Percentiles rank a stretch among this genome's conserved stretches.
Conservation (phyloP, 2,329 filamentous ascomycete species). For the Leptographium lundbergii region DNA sequence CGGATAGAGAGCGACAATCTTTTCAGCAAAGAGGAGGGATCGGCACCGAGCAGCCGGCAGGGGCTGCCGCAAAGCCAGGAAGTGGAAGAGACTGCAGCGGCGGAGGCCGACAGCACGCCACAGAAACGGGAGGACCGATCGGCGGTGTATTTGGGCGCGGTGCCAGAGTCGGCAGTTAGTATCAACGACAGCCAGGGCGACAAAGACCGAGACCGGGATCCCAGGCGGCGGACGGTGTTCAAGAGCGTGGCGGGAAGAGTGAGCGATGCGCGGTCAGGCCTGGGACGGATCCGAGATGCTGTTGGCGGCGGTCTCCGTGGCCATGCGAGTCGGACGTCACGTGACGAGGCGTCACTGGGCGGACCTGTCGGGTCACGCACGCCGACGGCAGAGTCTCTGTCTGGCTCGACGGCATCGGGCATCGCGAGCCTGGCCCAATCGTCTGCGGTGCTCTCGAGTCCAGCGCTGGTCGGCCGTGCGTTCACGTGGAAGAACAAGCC, state of each 20-base stretch:
- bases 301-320: conserved; percentile 50
- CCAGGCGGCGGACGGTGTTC: conserved; percentile 53
- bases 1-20: conserved; percentile 34
- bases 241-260: conserved; percentile 70
- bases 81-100: not conserved
- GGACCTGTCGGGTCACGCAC: conserved; percentile 15
- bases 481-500: conserved; percentile 55
- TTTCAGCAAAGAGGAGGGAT: conserved; percentile 45
- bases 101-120: not conserved
- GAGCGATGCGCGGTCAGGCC: conserved; percentile 67
- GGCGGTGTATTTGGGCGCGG: conserved; percentile 28
- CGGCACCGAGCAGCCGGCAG: conserved; percentile 29
- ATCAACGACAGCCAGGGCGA: conserved; percentile 36
- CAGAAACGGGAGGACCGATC: conserved; percentile 30
- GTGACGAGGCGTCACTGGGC: conserved; percentile 33
- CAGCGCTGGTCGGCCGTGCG: conserved; percentile 31
- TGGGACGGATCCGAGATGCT: conserved; percentile 76
- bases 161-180: conserved; percentile 32
- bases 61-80: conserved; percentile 9
- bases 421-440: conserved; percentile 24
- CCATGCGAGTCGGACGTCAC: conserved; percentile 41
- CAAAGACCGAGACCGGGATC: conserved; percentile 23
- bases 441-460: conserved; percentile 20
- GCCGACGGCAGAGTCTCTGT: conserved; percentile 5
- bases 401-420: conserved; percentile 19